Base-by-base conservation (phyloP, 225 moss, liverwort and hornwort species). In the Neckera pumila region DNA sequence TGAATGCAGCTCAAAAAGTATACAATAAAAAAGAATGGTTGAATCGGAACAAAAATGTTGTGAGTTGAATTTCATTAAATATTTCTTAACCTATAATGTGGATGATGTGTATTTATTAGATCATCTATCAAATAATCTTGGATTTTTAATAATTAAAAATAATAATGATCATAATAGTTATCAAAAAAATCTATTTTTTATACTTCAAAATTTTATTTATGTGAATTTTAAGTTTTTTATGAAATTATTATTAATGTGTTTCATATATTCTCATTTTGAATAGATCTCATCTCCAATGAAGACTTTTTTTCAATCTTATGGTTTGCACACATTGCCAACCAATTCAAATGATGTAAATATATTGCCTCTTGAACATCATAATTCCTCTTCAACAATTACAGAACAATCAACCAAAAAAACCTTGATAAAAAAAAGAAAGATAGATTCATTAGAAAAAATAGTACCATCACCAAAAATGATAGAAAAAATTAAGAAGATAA, bases 21-120 rank as follows among this genome's bases (percentile, higher is more conserved):
- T 93, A 89, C 58, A 93, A 92, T 60, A 92, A 92, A 74, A 93
- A 93, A 6, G 93, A 93, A 34, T 93, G 93, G 93, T 28, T 90
- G 51, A 75, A 8, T 83, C 47, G 71, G 79, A 87, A 81, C 16
- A 87, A 81, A 83, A 81, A 11, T 21, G 42, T 87, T 71, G 62
- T 79, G 21, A 5, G 11, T 3, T 75, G 59, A 83, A 69, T 11
- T 85, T 85, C 62, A 20, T 66, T 87, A 56, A 80, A 91, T 49
- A 38, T 42, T 57, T 63, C 1, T n/a, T n/a, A 12, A 74, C 7
- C 3, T 10, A 53, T 36, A 8, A 45, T 45, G 45, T n/a, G n/a
- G n/a, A n/a, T n/a, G 1, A 47, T 57, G 20, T 21, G 2, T 23
- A 72, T 27, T 64, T n/a, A 42, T 0, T 47, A 21, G 3, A 36